These are phyloP conservation scores for Lactifluus pinguis DNA, from an alignment of 768 basidiomycete genomes.

Conservation along the genomic window DNA sequence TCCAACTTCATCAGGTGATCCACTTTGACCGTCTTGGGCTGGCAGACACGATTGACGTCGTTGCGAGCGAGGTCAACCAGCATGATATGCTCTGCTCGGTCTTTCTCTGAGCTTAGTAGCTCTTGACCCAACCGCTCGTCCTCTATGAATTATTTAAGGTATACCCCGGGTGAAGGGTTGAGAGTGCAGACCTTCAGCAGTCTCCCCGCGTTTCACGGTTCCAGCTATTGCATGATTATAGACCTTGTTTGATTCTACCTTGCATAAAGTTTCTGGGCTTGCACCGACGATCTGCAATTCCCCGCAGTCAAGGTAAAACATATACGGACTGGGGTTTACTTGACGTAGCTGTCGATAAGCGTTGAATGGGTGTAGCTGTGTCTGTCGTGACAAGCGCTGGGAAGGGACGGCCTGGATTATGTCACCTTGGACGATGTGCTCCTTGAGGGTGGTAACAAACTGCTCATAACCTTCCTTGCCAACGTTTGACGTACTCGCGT, in stretches of 20 bases:
- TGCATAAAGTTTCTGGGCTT: conserved; percentile 95
- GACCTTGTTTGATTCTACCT: conserved; percentile 85
- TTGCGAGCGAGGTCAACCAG: conserved; percentile 96
- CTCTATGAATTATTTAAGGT: conserved; percentile 44
- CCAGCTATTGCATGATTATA: conserved; percentile 98
- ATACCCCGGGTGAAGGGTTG: background rate
- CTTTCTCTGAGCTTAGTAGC: conserved; percentile 81
- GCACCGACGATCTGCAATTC: conserved; percentile 95
- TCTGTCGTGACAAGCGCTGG: conserved; percentile 79
- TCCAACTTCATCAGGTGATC: conserved; percentile 91
- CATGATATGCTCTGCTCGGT: conserved; percentile 98
- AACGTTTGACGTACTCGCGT: conserved; percentile 76
- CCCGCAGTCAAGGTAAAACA: conserved; percentile 96
- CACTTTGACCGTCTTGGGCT: conserved; percentile 90
- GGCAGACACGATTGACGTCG: conserved; percentile 96
- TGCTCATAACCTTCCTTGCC: conserved; percentile 86
- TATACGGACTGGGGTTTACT: conserved; percentile 96
- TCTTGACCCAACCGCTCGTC: conserved; percentile 70
- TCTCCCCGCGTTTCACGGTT: conserved; percentile 81
- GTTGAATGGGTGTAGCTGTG: conserved; percentile 91
- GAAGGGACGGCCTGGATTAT: conserved; percentile 99
- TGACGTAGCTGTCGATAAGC: conserved; percentile 89
- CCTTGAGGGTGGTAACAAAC: conserved; percentile 87
- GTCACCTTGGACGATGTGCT: conserved; percentile 92
- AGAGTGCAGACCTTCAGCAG: conserved; percentile 61